These are phyloP conservation scores for Chrysoporthe austroafricana DNA, from an alignment of 2,329 filamentous ascomycete genomes.

Conservation along the genomic window DNA sequence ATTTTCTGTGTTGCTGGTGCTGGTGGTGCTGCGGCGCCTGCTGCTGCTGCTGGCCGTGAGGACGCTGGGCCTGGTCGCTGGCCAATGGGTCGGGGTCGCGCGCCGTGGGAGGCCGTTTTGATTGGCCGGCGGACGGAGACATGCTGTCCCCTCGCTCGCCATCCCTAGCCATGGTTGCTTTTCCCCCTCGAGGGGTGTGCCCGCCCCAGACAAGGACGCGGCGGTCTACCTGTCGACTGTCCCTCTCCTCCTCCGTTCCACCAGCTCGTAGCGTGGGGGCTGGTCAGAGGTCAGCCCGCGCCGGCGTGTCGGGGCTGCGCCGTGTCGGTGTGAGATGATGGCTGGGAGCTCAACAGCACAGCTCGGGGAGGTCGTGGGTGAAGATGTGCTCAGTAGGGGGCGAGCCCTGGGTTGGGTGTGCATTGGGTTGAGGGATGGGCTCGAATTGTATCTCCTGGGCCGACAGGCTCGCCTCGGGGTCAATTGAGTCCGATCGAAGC, in stretches of 20 bases:
- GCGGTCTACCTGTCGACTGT: not conserved
- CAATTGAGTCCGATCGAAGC: not conserved
- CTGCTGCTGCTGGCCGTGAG: slow-evolving; percentile 38
- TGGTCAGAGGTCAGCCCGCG: not conserved
- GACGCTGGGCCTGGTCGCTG: slow-evolving; percentile 39
- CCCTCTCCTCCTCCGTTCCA: slow-evolving; percentile 6
- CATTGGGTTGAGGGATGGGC: not conserved
- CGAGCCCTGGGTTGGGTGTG: not conserved
- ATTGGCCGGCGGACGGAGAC: slow-evolving; percentile 53
- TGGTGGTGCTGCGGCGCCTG: slow-evolving; percentile 39
- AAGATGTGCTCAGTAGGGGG: not conserved
- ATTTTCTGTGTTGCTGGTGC: slow-evolving; percentile 24
- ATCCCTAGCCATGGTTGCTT: slow-evolving; percentile 41
- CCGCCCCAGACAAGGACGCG: not conserved
- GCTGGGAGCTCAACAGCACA: no score
- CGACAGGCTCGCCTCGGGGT: not conserved
- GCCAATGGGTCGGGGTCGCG: slow-evolving; percentile 43
- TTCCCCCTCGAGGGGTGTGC: slow-evolving; percentile 13
- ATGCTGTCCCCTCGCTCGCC: slow-evolving; percentile 51
- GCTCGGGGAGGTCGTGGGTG: not conserved
- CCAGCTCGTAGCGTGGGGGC: slow-evolving; percentile 3
- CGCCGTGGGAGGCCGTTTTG: slow-evolving; percentile 53
- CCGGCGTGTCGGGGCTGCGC: not conserved
- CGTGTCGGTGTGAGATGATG: not conserved
- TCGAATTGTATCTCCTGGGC: not conserved